Evolutionary conservation across 768 basidiomycete genomes (phyloP).

Genomic region (Tricholoma flavovirens): DNA sequence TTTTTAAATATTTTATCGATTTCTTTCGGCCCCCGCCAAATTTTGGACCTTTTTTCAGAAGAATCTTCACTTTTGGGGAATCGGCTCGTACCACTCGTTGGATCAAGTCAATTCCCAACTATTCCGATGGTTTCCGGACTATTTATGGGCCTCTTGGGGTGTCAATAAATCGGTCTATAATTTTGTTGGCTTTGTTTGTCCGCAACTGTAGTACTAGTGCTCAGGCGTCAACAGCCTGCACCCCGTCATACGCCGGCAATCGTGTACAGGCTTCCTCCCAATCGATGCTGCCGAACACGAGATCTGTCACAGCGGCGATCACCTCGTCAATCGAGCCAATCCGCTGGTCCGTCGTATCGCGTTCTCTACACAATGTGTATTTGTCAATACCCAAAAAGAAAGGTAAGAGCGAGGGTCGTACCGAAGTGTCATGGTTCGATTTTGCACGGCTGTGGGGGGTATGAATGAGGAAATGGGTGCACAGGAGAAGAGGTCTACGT

Average conservation of each 20-base stretch:
- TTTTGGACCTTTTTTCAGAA: no score
- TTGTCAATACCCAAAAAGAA: not conserved
- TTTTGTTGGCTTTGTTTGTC: no score
- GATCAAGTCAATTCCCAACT: no score
- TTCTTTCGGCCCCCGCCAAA: no score
- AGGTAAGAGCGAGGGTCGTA: constrained; percentile 32
- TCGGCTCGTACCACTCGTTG: no score
- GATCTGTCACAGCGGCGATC: constrained; percentile 68
- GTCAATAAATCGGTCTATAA: no score
- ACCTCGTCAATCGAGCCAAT: constrained; percentile 91
- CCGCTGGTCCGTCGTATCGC: constrained; percentile 89
- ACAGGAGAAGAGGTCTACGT: constrained; percentile 19
- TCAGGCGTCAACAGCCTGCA: constrained; percentile 68
- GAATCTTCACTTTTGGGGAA: no score
- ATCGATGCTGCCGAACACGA: constrained; percentile 67
- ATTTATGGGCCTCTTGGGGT: no score
- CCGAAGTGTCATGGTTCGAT: constrained; percentile 92
- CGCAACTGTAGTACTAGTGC: no score
- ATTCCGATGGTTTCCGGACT: no score
- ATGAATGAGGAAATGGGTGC: not conserved
- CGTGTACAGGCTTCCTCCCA: constrained; percentile 73
- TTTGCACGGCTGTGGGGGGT: constrained; percentile 64
- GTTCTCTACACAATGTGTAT: constrained; percentile 52
- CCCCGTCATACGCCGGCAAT: constrained; percentile 79
- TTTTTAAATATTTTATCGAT: no score